Evolutionary conservation across 2,329 filamentous ascomycete genomes (phyloP).

Genomic region (Exophiala viscosa): DNA sequence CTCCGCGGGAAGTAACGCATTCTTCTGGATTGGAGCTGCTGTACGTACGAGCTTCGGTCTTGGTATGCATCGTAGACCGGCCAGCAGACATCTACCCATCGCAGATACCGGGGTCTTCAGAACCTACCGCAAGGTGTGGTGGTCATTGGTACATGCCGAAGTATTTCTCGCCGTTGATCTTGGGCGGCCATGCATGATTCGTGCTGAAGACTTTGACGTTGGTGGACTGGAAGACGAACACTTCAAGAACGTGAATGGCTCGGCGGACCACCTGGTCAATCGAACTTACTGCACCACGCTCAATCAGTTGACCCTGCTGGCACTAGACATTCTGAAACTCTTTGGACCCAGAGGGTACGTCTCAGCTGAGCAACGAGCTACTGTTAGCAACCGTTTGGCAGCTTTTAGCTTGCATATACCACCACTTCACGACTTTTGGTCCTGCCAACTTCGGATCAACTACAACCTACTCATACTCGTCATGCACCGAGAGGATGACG

Average conservation of each 20-base stretch:
- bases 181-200: slow-evolving; percentile 6
- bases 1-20: slow-evolving; percentile 26
- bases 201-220: slow-evolving; percentile 11
- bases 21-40: slow-evolving; percentile 31
- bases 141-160: slow-evolving; percentile 7
- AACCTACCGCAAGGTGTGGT: slow-evolving; percentile 6
- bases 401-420: slow-evolving; percentile 2
- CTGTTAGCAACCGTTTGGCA: not conserved
- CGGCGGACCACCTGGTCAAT: not conserved
- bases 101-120: too few species aligned
- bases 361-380: not conserved
- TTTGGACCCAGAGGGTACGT: slow-evolving; percentile 2
- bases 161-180: slow-evolving; percentile 2
- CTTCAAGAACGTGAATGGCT: slow-evolving; percentile 7
- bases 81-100: not conserved
- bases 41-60: slow-evolving; percentile 31
- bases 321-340: slow-evolving; percentile 2
- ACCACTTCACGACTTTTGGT: slow-evolving; percentile 1
- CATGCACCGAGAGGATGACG: slow-evolving; percentile 1
- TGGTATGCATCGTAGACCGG: slow-evolving; percentile 27
- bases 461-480: slow-evolving; percentile 5
- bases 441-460: slow-evolving; percentile 9
- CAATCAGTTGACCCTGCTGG: not conserved
- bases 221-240: slow-evolving; percentile 3
- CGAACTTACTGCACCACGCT: slow-evolving; percentile 1